Evolutionary conservation across 352 stramenopile species (phyloP).

Genomic region (Albugo candida): DNA sequence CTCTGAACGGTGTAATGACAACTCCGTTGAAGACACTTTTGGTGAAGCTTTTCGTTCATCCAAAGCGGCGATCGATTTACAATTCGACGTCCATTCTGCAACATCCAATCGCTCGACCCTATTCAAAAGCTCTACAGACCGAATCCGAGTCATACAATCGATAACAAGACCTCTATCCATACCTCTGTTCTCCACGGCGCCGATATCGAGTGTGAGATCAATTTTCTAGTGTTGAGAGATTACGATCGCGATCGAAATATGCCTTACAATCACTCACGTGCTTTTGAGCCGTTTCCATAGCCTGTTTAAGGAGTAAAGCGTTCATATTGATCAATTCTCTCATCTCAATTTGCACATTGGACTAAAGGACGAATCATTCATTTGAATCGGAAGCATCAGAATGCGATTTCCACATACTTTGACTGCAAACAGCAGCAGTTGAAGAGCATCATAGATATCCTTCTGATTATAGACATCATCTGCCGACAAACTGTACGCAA

Average conservation of each 20-base stretch:
- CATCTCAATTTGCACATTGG: slow-evolving; percentile 51
- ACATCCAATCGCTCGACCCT: slow-evolving; percentile 60
- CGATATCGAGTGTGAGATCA: slow-evolving; percentile 45
- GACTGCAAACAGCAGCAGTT: slow-evolving; percentile 59
- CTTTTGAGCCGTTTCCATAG: slow-evolving; percentile 17
- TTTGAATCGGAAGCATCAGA: not conserved
- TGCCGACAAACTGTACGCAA: slow-evolving; percentile 23
- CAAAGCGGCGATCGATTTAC: slow-evolving; percentile 1
- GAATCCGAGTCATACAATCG: not conserved
- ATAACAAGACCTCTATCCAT: not conserved
- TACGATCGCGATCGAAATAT: too few relatives aligned
- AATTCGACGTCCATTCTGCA: slow-evolving; percentile 36
- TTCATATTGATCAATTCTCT: slow-evolving; percentile 79
- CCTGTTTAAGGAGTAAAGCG: slow-evolving; percentile 56
- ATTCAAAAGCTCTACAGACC: slow-evolving; percentile 25
- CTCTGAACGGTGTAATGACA: slow-evolving; percentile 10
- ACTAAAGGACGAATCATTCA: slow-evolving; percentile 10
- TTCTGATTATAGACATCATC: slow-evolving; percentile 74
- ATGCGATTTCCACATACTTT: slow-evolving; percentile 17
- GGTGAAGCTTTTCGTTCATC: slow-evolving; percentile 6
- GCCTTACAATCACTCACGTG: not conserved
- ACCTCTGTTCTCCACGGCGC: slow-evolving; percentile 41
- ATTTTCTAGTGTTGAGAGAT: slow-evolving; percentile 17
- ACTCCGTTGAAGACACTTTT: slow-evolving; percentile 2
- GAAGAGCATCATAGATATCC: slow-evolving; percentile 51